Base-by-base conservation (phyloP, 2,329 filamentous ascomycete genomes). In the Tolypocladium cylindrosporum region DNA sequence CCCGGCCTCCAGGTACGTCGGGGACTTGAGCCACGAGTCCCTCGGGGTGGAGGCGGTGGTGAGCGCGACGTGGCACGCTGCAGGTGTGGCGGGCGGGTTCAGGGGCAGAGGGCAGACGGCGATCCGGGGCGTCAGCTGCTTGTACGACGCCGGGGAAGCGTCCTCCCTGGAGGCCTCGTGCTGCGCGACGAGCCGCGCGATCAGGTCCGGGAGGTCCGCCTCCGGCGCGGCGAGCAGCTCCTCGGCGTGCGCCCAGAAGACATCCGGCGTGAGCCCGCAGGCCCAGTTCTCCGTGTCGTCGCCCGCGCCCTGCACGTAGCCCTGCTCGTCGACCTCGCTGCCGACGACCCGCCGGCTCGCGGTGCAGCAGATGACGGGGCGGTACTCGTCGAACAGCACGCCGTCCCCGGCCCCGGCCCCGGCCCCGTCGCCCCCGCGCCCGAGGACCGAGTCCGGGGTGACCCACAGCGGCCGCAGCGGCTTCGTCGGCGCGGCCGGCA, bases 231-330 rank as follows among this genome's bases (percentile, higher is more conserved):
- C 71, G 24, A 95, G 75, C 13, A 97, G 75, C 7, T 68, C 43
- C 0, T 82, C 75, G 48, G 75, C 76, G 64, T 96, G 78, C 2
- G 72, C 72, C 94, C 94, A 99, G 73, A 96, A 99, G 0, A 93
- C 62, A 0, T 76, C 70, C 0, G 93, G 84, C 0, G 89, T 94
- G 19, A 97, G 80, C 0, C 90, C 91, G 56, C 82, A 76, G 1
- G 91, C 88, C 94, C 94, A 99, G 64, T 90, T 90, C 76, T 99
- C 94, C 14, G 89, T 90, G 70, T 99, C 94, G 71, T 99, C 94
- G 2, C 89, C 94, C 0, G 93, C 93, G 55, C 94, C 94, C 73
- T 97, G 94, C 59, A 99, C 88, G 68, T 99, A 99, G 4, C 72
- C 69, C 0, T 81, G 83, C 27, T 86, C 88, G 2, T 77, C 77